These are phyloP conservation scores for Trichomonas vaginalis DNA, from an alignment of 208 protist species.

Conservation along the genomic window DNA sequence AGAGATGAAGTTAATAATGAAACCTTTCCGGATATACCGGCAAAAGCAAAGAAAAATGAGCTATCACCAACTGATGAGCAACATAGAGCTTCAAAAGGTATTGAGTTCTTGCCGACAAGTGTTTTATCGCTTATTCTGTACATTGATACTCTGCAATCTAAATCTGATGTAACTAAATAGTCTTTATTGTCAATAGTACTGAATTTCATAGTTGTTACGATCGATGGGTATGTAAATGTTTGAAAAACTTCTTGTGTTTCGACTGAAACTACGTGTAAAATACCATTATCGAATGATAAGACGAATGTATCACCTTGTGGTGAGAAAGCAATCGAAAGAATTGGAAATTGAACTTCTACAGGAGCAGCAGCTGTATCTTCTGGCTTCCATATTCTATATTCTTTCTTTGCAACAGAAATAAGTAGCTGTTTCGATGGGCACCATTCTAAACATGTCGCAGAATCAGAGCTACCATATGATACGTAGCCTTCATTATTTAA, in stretches of 20 bases:
- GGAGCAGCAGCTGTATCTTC: not conserved
- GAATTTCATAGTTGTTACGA: not conserved
- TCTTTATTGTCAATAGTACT: not conserved
- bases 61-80: not conserved
- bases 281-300: not conserved
- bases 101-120: not conserved
- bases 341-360: not conserved
- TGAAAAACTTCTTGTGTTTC: not conserved
- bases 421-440: not conserved
- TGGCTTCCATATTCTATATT: not conserved
- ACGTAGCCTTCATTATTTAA: constrained; percentile 3
- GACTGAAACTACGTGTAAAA: not conserved
- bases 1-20: not conserved
- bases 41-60: not conserved
- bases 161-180: not conserved
- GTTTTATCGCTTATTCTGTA: not conserved
- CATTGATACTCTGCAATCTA: constrained; percentile 14
- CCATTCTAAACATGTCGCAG: not conserved
- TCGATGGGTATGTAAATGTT: not conserved
- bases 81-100: not conserved
- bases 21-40: not conserved
- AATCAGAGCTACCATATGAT: not conserved
- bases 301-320: not conserved
- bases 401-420: not conserved
- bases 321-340: not conserved